phyloP scores from a whole-genome alignment of 495 filamentous ascomycete genomes.

The Podospora pseudocomata region DNA sequence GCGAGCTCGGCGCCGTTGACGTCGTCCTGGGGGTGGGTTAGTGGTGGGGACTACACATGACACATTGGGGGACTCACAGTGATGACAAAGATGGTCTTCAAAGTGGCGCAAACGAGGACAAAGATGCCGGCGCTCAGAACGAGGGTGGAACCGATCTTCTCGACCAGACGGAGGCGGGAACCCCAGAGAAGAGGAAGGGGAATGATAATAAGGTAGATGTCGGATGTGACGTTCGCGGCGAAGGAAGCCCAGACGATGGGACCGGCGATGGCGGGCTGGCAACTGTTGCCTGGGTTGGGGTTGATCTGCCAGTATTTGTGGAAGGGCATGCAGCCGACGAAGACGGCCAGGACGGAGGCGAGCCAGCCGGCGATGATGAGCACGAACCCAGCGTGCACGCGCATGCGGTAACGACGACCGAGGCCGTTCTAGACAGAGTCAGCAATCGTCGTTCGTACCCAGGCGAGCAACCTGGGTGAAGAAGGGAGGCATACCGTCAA shows the following conservation, averaged over 20 bases:
- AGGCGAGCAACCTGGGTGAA: too few relatives aligned
- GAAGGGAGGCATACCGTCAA: slow-evolving; percentile 37
- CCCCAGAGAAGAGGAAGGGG: slow-evolving; percentile 52
- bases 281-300: slow-evolving; percentile 49
- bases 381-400: slow-evolving; percentile 51
- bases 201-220: slow-evolving; percentile 49
- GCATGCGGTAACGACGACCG: slow-evolving; percentile 43
- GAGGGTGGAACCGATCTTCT: slow-evolving; percentile 46
- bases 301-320: slow-evolving; percentile 51
- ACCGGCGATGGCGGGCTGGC: slow-evolving; percentile 46
- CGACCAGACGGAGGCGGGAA: slow-evolving; percentile 40
- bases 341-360: slow-evolving; percentile 48
- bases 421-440: slow-evolving; percentile 30
- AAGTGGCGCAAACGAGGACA: slow-evolving; percentile 47
- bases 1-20: slow-evolving; percentile 46
- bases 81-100: slow-evolving; percentile 48
- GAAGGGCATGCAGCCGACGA: slow-evolving; percentile 51
- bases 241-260: slow-evolving; percentile 44
- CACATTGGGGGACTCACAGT: slow-evolving; percentile 23
- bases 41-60: too few relatives aligned
- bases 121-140: slow-evolving; percentile 49
- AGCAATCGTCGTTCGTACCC: too few relatives aligned
- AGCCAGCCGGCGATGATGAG: slow-evolving; percentile 49
- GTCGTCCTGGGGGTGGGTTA: slow-evolving; percentile 31
- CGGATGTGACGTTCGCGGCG: slow-evolving; percentile 43